Conservation (phyloP, 805 yeast species). For the Grigorovia transvaalensis region DNA sequence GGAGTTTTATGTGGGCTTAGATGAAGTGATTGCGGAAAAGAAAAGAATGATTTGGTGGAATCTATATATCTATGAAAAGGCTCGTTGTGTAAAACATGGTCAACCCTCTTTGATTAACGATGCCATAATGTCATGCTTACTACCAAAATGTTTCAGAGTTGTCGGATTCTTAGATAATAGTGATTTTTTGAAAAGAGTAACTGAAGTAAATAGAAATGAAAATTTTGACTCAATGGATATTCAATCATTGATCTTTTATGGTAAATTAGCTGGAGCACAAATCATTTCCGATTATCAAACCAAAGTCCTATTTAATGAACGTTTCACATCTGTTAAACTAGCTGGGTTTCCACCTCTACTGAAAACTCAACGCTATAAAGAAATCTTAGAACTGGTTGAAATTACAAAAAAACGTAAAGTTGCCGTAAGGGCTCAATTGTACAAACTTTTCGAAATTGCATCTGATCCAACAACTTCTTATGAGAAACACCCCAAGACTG, state of each 20-base stretch:
- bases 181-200: conserved; percentile 12
- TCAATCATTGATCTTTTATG: conserved; percentile 11
- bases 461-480: background rate
- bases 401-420: conserved; percentile 9
- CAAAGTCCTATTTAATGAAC: conserved; percentile 18
- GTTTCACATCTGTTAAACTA: conserved; percentile 21
- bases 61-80: conserved; percentile 19
- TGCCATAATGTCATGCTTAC: conserved; percentile 15
- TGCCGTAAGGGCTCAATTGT: conserved; percentile 15
- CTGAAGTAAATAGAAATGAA: conserved; percentile 4
- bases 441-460: conserved; percentile 14
- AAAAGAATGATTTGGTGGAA: conserved; percentile 26
- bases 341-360: conserved; percentile 15
- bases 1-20: conserved; percentile 28
- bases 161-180: conserved; percentile 17
- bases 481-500: conserved; percentile 4
- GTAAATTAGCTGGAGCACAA: conserved; percentile 12
- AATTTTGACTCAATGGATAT: conserved; percentile 12
- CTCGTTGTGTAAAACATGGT: conserved; percentile 9
- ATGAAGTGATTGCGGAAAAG: conserved; percentile 22
- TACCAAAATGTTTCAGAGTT: conserved; percentile 18
- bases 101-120: conserved; percentile 16
- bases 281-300: conserved; percentile 14
- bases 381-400: conserved; percentile 12
- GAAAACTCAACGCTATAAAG: conserved; percentile 10